Evolutionary conservation across 2,329 filamentous ascomycete species (phyloP), one percentile per base, ranked within the genome.

Genomic region (Talaromyces funiculosus): DNA sequence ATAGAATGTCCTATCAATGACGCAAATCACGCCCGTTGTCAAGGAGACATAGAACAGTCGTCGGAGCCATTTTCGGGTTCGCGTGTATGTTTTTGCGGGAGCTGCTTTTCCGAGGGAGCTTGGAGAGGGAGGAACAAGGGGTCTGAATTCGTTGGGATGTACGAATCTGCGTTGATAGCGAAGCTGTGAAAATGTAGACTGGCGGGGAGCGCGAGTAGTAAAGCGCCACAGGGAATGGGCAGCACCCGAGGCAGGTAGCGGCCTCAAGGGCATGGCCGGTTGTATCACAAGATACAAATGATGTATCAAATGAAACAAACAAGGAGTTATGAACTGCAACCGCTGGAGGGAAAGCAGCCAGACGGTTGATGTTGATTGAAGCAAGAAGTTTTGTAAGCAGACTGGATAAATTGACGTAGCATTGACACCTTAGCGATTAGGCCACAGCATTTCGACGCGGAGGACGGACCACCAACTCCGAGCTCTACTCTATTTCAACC

Each of bases 101-200:
- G 79, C 80, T 0, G 92, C 88, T 59, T 84, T 86, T 56, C 91
- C 91, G 31, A 97, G 82, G 38, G 90, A 89, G 62, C 83, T 83
- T 5, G 92, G 92, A 4, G 90, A 86, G 0, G 92, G 92, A 5
- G 92, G 92, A 0, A 84, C 82, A 67, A 92, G 83, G 14, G 86
- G 84, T 64, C 86, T 80, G 71, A 86, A 90, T 62, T 79, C 78
- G 55, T 72, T 67, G 1, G 73, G 67, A 64, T 77, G 73, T 38
- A 72, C 65, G 64, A 64, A 64, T 63, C 71, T 67, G 26, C 64
- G 66, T 31, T 60, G 51, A 4, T 60, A 59, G 20, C 56, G 57
- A 49, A 66, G 62, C 8, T 60, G 64, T 10, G 47, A 29, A 22
- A 58, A 7, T 9, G n/a, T 6, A 14, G 59, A 47, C 57, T 57